Percentiles rank a stretch among this genome's conserved stretches.
Evolutionary conservation across 2,329 filamentous ascomycete species (phyloP).

Genomic region (Aureobasidium zeae): DNA sequence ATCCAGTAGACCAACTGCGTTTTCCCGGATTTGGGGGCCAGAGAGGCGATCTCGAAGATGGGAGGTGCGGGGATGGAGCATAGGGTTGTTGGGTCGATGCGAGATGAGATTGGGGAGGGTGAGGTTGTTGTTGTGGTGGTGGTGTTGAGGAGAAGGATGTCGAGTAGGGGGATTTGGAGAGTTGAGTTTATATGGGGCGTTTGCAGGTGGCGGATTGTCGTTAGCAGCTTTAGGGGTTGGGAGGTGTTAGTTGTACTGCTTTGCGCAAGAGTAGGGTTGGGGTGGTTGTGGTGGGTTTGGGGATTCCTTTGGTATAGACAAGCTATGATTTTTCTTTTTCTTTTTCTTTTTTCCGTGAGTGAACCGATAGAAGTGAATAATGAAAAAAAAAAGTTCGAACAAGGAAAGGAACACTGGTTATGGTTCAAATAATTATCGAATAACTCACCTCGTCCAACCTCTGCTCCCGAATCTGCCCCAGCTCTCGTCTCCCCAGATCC

Average conservation of each 20-base stretch:
- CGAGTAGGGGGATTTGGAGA: constrained; percentile 40
- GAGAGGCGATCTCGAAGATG: constrained; percentile 47
- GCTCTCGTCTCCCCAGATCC: constrained; percentile 44
- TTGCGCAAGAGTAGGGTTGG: not conserved
- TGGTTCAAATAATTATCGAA: too few species aligned
- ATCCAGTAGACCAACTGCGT: constrained; percentile 51
- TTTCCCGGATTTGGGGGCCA: constrained; percentile 45
- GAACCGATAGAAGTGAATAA: not conserved
- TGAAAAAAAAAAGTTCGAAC: not conserved
- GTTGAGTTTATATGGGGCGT: constrained; percentile 22
- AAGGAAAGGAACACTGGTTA: not conserved
- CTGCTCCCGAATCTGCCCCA: constrained; percentile 43
- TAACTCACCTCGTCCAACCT: constrained; percentile 42
- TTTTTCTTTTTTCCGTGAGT: not conserved
- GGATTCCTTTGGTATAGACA: not conserved
- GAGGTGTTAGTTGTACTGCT: not conserved
- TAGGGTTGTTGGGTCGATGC: constrained; percentile 13
- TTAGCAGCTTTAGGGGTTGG: not conserved
- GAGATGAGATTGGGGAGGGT: too few species aligned
- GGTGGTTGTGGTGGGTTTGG: not conserved
- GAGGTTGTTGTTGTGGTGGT: too few species aligned
- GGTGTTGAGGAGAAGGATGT: constrained; percentile 29
- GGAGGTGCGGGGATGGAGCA: constrained; percentile 23
- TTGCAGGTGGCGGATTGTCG: not conserved
- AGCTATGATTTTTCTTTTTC: not conserved